Percentiles rank a stretch among this genome's conserved stretches.
phyloP scores from a whole-genome alignment of 75 land plant species.

The Isoetes taiwanensis region DNA sequence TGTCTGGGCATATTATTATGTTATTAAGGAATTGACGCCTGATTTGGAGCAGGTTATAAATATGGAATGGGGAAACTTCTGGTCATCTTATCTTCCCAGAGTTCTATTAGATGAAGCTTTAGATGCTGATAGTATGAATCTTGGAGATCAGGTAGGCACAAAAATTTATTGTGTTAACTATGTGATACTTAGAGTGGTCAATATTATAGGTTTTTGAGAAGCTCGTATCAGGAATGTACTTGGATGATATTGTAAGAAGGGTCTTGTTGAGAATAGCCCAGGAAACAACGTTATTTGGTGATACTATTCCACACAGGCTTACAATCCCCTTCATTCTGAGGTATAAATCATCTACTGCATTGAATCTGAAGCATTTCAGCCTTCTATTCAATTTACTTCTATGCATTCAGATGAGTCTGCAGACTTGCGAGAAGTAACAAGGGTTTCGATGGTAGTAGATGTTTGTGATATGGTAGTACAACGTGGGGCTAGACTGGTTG shows the following conservation, averaged over 20 bases:
- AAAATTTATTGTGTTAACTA: neutral
- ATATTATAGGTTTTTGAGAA: slow-evolving; percentile 24
- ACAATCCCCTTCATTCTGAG: slow-evolving; percentile 37
- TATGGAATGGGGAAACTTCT: slow-evolving; percentile 71
- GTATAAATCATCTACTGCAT: too few relatives aligned
- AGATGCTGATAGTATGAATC: slow-evolving; percentile 67
- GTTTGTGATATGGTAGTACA: slow-evolving; percentile 51
- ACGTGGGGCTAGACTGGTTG: slow-evolving; percentile 67
- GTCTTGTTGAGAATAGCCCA: slow-evolving; percentile 40
- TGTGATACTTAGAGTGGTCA: neutral
- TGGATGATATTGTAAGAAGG: slow-evolving; percentile 64
- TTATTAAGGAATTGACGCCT: too few relatives aligned
- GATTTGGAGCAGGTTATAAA: slow-evolving; percentile 42
- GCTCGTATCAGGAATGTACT: slow-evolving; percentile 18
- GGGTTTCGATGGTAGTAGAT: slow-evolving; percentile 33
- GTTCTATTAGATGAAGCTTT: slow-evolving; percentile 47
- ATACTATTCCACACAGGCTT: slow-evolving; percentile 38
- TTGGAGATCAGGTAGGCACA: slow-evolving; percentile 45
- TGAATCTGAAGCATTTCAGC: slow-evolving; percentile 78
- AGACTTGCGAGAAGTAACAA: slow-evolving; percentile 30
- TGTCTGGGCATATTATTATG: too few relatives aligned
- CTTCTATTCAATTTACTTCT: slow-evolving; percentile 49
- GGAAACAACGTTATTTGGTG: slow-evolving; percentile 40
- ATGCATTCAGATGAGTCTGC: slow-evolving; percentile 63
- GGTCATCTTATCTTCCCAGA: slow-evolving; percentile 45